Evolutionary conservation across 257 asterid species (phyloP).

Genomic region (Plectranthus barbatus): DNA sequence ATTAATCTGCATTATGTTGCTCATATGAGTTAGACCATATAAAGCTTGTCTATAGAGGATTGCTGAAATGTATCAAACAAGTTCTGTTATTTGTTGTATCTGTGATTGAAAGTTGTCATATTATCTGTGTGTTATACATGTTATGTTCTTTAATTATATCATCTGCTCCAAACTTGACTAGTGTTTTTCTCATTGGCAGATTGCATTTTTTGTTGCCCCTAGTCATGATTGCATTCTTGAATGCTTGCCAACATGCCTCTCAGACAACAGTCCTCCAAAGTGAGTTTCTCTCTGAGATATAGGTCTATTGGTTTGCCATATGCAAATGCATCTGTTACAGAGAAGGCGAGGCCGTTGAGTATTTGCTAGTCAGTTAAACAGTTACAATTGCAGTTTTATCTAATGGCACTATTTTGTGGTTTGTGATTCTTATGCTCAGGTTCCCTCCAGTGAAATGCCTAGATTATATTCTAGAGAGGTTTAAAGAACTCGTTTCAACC

Average conservation of each 20-base stretch:
- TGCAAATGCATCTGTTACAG: too few relatives aligned
- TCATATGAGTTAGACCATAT: too few relatives aligned
- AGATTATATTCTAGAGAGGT: constrained; percentile 57
- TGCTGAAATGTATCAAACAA: background rate
- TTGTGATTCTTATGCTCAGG: too few relatives aligned
- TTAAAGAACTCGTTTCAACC: constrained; percentile 57
- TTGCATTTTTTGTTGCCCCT: constrained; percentile 69
- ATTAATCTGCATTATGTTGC: background rate
- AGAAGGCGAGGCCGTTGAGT: too few relatives aligned
- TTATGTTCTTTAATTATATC: background rate
- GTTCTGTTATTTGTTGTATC: background rate
- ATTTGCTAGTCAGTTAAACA: too few relatives aligned
- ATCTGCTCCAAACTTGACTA: background rate
- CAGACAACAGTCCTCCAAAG: constrained; percentile 74
- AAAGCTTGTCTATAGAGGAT: too few relatives aligned
- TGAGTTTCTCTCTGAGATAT: too few relatives aligned
- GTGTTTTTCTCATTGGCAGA: constrained; percentile 36
- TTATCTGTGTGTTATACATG: too few relatives aligned
- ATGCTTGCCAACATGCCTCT: constrained; percentile 78
- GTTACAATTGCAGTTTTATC: too few relatives aligned
- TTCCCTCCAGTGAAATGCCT: constrained; percentile 58
- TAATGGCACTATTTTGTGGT: too few relatives aligned
- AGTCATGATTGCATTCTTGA: constrained; percentile 70
- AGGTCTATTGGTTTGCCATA: too few relatives aligned
- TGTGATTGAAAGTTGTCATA: too few relatives aligned